Percentiles rank a stretch among this genome's conserved stretches.
Conservation (phyloP, 805 yeast species). For the Geotrichum ghanense region DNA sequence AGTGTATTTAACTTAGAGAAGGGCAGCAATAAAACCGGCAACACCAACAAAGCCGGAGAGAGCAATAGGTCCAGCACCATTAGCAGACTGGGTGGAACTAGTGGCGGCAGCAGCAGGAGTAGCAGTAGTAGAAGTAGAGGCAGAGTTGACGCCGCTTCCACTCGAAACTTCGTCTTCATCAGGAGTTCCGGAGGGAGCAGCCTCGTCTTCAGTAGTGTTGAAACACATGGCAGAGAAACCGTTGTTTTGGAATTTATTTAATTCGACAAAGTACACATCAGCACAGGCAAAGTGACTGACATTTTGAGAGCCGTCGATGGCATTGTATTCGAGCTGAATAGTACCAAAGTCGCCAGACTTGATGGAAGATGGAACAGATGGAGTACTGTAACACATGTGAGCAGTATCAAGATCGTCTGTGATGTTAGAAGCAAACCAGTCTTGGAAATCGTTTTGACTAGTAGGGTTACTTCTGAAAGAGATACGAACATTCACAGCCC, state of each 20-base stretch:
- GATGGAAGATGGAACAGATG: constrained; percentile 30
- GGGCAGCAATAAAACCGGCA: constrained; percentile 8
- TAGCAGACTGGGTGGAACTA: constrained; percentile 61
- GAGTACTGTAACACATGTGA: constrained; percentile 36
- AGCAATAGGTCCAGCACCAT: constrained; percentile 27
- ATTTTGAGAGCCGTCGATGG: constrained; percentile 29
- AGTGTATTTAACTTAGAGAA: constrained; percentile 3
- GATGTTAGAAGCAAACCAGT: constrained; percentile 27
- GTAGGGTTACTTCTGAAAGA: constrained; percentile 32
- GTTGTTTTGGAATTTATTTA: constrained; percentile 28
- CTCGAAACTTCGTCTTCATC: constrained; percentile 9
- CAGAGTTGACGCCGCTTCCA: constrained; percentile 13
- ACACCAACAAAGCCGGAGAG: constrained; percentile 17
- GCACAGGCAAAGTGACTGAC: constrained; percentile 37
- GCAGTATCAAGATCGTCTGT: constrained; percentile 31
- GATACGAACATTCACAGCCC: constrained; percentile 31
- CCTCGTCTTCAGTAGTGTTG: constrained; percentile 31
- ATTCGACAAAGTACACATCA: constrained; percentile 30
- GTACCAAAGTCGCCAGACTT: constrained; percentile 33
- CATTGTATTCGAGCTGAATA: constrained; percentile 33
- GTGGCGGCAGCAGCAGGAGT: constrained; percentile 39
- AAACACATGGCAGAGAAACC: constrained; percentile 29
- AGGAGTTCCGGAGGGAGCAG: constrained; percentile 26
- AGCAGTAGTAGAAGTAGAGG: constrained; percentile 13
- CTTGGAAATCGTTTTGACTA: constrained; percentile 29